phyloP scores from a whole-genome alignment of 2,329 filamentous ascomycete species.

The Colletotrichum sp. region DNA sequence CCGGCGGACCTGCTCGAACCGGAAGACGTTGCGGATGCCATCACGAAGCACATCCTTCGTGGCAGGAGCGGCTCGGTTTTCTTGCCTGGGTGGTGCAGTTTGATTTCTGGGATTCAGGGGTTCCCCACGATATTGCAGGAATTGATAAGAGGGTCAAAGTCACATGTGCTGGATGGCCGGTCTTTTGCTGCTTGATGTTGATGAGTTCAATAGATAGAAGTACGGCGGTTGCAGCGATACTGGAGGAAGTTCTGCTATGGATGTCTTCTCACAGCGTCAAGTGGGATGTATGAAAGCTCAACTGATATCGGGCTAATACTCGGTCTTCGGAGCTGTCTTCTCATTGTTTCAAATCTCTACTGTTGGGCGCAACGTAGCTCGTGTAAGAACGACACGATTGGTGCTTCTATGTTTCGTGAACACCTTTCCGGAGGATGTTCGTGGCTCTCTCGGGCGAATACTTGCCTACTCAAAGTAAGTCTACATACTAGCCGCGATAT shows the following conservation, averaged over 20 bases:
- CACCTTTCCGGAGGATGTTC: constrained; percentile 56
- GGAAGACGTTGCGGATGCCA: neutral
- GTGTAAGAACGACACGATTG: constrained; percentile 54
- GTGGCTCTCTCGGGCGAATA: constrained; percentile 31
- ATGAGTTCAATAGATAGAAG: neutral
- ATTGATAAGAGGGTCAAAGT: neutral
- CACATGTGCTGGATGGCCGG: neutral
- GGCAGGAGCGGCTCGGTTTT: neutral
- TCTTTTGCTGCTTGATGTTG: neutral
- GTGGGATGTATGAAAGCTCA: too few species aligned
- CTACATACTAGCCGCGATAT: constrained; percentile 58
- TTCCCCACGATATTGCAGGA: neutral
- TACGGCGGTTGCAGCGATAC: neutral
- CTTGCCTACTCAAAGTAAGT: constrained; percentile 51
- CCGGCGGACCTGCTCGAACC: neutral
- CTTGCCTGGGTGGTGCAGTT: neutral
- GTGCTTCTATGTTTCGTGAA: constrained; percentile 50
- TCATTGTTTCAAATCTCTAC: constrained; percentile 45
- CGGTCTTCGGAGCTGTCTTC: constrained; percentile 23
- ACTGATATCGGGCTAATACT: too few species aligned
- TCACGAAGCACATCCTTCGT: neutral
- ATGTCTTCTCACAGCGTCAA: too few species aligned
- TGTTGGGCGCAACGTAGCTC: constrained; percentile 52
- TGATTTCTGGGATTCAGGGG: neutral
- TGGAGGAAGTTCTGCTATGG: neutral